A percentile compares a stretch with the other conserved stretches of the same genome.
Conservation (phyloP, 2,329 filamentous ascomycete genomes). For the Plectosphaerella cucumerina region DNA sequence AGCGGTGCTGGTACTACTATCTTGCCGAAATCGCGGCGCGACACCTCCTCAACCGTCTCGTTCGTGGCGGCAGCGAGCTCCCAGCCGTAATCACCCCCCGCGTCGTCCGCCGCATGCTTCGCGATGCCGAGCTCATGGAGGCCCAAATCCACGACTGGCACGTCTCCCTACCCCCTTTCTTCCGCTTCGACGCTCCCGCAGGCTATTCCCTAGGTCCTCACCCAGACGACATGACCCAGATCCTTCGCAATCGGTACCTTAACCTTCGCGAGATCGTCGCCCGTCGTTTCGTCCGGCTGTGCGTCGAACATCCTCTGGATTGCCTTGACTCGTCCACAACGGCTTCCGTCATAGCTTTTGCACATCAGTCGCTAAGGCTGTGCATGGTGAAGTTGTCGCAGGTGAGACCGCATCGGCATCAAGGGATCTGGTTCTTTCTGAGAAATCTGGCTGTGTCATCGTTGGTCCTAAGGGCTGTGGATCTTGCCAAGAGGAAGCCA, state of each 20-base stretch:
- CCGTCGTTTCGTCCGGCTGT: constrained; percentile 8
- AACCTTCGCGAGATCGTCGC: constrained; percentile 6
- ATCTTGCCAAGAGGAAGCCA: not conserved
- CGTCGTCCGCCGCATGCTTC: constrained; percentile 10
- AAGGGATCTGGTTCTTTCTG: not conserved
- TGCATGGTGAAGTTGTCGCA: constrained; percentile 4
- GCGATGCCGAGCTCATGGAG: constrained; percentile 9
- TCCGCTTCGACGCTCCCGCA: constrained; percentile 8
- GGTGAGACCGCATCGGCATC: not conserved
- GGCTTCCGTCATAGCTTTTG: constrained; percentile 2
- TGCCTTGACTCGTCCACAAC: constrained; percentile 3
- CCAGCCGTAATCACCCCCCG: constrained; percentile 5
- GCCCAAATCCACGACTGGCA: constrained; percentile 11
- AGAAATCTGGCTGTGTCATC: not conserved
- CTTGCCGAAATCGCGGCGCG: constrained; percentile 9
- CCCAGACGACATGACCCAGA: constrained; percentile 8
- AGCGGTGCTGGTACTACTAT: constrained; percentile 12
- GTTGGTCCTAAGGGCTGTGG: not conserved
- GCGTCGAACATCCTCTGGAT: constrained; percentile 8
- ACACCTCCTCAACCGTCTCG: constrained; percentile 8
- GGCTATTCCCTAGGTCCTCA: constrained; percentile 3
- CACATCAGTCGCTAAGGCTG: constrained; percentile 7
- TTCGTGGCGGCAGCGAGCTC: not conserved
- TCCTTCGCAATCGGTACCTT: constrained; percentile 7
- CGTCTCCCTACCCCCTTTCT: constrained; percentile 1